phyloP scores from a whole-genome alignment of 768 basidiomycete genomes.

The Gymnopilus junonius region DNA sequence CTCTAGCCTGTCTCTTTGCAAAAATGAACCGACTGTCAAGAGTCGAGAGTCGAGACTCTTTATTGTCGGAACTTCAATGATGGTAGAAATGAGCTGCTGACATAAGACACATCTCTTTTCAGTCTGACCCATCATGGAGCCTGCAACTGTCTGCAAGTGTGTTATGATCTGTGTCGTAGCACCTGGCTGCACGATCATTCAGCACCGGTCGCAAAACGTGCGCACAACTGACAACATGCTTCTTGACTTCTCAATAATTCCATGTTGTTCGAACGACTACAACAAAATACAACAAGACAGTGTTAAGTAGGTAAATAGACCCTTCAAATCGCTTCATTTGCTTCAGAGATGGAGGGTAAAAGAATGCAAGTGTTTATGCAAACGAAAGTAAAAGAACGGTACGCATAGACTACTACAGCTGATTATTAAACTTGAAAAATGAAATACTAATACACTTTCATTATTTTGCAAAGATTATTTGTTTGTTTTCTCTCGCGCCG shows the following conservation, averaged over 20 bases:
- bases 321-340: not conserved
- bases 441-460: constrained; percentile 13
- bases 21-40: no score
- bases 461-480: not conserved
- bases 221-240: not conserved
- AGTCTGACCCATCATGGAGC: no score
- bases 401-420: not conserved
- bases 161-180: no score
- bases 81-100: no score
- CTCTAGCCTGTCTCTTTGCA: no score
- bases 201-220: not conserved
- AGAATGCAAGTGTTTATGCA: not conserved
- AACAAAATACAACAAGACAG: not conserved
- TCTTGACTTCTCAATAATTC: not conserved
- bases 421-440: constrained; percentile 1
- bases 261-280: not conserved
- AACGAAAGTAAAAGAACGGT: not conserved
- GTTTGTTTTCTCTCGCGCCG: not conserved
- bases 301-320: not conserved
- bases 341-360: not conserved
- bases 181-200: no score
- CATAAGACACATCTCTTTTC: no score
- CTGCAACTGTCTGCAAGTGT: no score
- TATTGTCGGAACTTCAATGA: no score
- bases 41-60: no score